Conservation (phyloP, 805 yeast species). For the Saturnispora saitoi region DNA sequence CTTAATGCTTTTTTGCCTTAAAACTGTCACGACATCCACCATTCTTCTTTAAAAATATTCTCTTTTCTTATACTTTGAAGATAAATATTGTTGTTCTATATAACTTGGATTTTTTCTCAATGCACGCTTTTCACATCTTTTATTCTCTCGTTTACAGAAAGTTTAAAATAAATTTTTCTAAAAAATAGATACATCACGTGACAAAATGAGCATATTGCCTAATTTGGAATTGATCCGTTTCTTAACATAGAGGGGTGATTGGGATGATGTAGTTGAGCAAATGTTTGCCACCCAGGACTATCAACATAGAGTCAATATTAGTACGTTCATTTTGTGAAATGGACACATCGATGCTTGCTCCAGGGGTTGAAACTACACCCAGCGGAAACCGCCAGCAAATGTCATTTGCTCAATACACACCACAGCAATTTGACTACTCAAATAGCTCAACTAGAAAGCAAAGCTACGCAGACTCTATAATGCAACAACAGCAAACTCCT, state of each 20-base stretch:
- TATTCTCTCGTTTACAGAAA: neutral
- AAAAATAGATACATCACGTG: neutral
- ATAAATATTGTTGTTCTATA: too few species aligned
- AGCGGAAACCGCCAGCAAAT: neutral
- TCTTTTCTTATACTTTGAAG: too few species aligned
- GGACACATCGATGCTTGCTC: neutral
- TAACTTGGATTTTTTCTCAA: too few species aligned
- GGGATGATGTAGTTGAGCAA: neutral
- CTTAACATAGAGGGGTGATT: slow-evolving; percentile 4
- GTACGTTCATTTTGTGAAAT: neutral
- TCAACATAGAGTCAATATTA: neutral
- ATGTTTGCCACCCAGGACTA: neutral
- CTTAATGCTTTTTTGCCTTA: slow-evolving; percentile 10
- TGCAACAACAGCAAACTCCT: neutral
- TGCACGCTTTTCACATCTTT: too few species aligned
- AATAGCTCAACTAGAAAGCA: neutral
- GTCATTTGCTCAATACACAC: neutral
- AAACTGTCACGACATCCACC: slow-evolving; percentile 7
- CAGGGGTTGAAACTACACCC: neutral
- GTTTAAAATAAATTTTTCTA: neutral
- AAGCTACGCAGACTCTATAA: neutral
- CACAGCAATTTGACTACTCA: neutral
- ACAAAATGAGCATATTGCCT: neutral
- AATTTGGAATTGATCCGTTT: slow-evolving; percentile 3
- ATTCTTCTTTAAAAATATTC: neutral